Base-by-base conservation (phyloP, 192 early-diverging fungal species). In the Coemansia sp. region DNA sequence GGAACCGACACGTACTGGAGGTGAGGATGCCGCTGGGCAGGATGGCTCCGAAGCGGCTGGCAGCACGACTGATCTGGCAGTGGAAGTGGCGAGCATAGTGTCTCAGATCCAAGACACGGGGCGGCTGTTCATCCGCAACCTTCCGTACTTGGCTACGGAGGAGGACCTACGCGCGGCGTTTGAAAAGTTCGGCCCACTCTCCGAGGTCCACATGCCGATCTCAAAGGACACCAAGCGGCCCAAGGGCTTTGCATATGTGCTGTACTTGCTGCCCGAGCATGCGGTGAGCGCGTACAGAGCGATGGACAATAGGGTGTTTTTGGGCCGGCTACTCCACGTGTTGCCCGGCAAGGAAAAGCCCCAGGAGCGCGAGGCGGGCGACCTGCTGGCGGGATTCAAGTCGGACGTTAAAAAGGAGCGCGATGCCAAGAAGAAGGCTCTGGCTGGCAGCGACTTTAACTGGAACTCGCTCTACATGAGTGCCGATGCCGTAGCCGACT, bases 391-490 rank as follows among this genome's bases (percentile, higher is more conserved):
- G 36, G 78, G 77, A 3, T 86, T 85, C 58, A 80, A 87, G 39
- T 82, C 87, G 37, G 84, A 84, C 27, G 88, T 95, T 62, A 97
- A 98, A 80, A 86, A 89, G 63, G 87, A 98, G 78, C 88, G 90
- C 68, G 95, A 97, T 38, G 75, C 85, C 53, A 90, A 94, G 75
- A 84, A 86, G 66, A 95, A 93, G 80, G 88, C 87, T 11, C 73
- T 87, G 38, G 91, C 93, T 21, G 86, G 84, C 23, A 93, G 87
- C 72, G 94, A 94, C 66, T 95, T 94, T 59, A 96, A 94, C 81
- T 99, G 97, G 97, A 98, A 96, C 85, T 89, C 88, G 41, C 80
- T 99, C 63, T 99, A 95, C 67, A 95, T 98, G 93, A 96, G 91
- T 67, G 94, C 89, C 27, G 95, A 99, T 82, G 91, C 97, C 3